Evolutionary conservation across 2,329 filamentous ascomycete species (phyloP).

Genomic region (Metarhizium guizhouense): DNA sequence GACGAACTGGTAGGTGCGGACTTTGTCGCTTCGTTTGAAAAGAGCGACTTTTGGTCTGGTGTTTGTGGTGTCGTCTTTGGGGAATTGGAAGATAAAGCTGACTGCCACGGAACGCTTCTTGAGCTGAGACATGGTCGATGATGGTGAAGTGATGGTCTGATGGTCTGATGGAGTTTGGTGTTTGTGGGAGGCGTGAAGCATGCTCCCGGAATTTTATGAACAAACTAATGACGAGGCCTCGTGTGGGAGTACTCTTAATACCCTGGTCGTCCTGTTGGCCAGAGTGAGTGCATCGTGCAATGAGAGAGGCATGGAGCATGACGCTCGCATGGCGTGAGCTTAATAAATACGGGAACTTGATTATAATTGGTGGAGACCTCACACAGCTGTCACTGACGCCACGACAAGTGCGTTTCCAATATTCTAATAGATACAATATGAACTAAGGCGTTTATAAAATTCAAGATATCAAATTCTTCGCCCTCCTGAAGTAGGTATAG

Average conservation of each 20-base stretch:
- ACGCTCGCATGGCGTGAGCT: slow-evolving; percentile 1
- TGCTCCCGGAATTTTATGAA: too few relatives aligned
- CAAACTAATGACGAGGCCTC: too few relatives aligned
- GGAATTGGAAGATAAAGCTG: slow-evolving; percentile 41
- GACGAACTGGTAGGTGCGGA: slow-evolving; percentile 50
- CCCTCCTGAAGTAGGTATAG: not conserved
- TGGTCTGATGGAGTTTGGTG: not conserved
- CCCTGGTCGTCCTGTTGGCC: too few relatives aligned
- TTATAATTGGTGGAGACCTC: not conserved
- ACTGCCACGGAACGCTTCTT: slow-evolving; percentile 33
- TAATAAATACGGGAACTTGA: not conserved
- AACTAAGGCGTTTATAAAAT: not conserved
- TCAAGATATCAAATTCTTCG: not conserved
- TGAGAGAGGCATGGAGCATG: not conserved
- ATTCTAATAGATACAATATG: not conserved
- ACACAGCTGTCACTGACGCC: too few relatives aligned
- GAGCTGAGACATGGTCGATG: slow-evolving; percentile 13
- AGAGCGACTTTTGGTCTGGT: slow-evolving; percentile 45
- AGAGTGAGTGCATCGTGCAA: not conserved
- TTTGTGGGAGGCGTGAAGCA: not conserved
- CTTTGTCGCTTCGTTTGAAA: slow-evolving; percentile 51
- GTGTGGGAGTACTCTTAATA: too few relatives aligned
- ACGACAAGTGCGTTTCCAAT: not conserved
- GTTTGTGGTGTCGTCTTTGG: slow-evolving; percentile 19
- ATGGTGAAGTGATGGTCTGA: not conserved